Conservation (phyloP, 1,139 yeast species). For the Taiozyma sp. region DNA sequence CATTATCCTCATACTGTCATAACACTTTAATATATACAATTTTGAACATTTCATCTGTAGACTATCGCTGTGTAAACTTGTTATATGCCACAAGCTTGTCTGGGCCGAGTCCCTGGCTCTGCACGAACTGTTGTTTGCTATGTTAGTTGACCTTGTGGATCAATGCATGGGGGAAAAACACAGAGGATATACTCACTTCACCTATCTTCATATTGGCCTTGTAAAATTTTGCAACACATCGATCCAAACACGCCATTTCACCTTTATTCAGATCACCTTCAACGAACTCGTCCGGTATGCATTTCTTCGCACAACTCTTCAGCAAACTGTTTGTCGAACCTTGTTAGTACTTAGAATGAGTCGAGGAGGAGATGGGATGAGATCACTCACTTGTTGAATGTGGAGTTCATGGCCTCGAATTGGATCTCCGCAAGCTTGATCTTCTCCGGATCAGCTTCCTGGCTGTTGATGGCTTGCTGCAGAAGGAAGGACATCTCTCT, state of each 20-base stretch:
- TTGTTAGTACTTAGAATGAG: background rate
- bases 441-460: conserved; percentile 62
- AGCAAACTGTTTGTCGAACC: conserved; percentile 35
- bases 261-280: conserved; percentile 80
- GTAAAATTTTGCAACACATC: conserved; percentile 76
- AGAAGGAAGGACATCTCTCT: conserved; percentile 60
- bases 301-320: conserved; percentile 57
- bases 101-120: conserved; percentile 20
- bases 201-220: conserved; percentile 64
- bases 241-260: conserved; percentile 67
- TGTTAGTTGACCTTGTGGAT: conserved; percentile 1
- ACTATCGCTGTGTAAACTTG: conserved; percentile 5
- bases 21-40: background rate
- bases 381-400: conserved; percentile 48
- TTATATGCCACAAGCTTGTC: conserved; percentile 19
- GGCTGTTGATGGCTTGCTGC: conserved; percentile 26
- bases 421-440: conserved; percentile 71
- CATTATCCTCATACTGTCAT: background rate
- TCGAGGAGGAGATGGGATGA: background rate
- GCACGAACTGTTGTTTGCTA: conserved; percentile 15
- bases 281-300: conserved; percentile 71
- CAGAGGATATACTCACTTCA: conserved; percentile 21
- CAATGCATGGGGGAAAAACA: background rate
- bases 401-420: conserved; percentile 63
- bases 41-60: background rate